Percentiles rank a stretch among this genome's conserved stretches.
Evolutionary conservation across 2,329 filamentous ascomycete genomes (phyloP).

Genomic region (Hymenoscyphus occultus): DNA sequence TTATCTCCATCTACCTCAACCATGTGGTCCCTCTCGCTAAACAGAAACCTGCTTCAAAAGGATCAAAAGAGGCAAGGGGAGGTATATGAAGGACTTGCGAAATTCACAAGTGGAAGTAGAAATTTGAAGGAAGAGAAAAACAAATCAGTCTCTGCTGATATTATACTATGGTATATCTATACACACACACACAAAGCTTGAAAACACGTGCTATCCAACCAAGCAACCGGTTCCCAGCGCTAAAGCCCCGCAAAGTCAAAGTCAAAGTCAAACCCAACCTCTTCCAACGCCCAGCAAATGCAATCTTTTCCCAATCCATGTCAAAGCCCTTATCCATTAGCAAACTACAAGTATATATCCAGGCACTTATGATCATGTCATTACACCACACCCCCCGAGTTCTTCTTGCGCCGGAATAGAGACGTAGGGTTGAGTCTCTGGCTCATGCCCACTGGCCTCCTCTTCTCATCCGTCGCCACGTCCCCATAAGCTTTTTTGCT

Average conservation of each 20-base stretch:
- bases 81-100: neutral
- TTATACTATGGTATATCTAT: neutral
- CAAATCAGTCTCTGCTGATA: neutral
- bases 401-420: neutral
- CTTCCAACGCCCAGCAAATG: neutral
- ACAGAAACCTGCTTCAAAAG: neutral
- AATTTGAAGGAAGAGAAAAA: neutral
- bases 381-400: neutral
- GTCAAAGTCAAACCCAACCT: neutral
- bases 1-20: no score
- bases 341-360: neutral
- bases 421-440: slow-evolving; percentile 5
- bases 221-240: neutral
- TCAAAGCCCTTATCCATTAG: neutral
- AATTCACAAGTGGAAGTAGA: neutral
- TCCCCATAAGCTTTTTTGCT: slow-evolving; percentile 30
- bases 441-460: slow-evolving; percentile 11
- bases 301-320: neutral
- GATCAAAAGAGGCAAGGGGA: neutral
- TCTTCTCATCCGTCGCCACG: slow-evolving; percentile 21
- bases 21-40: no score
- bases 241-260: neutral
- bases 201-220: neutral
- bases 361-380: neutral
- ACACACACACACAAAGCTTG: neutral